These are phyloP conservation scores for Umbelopsis sp. DNA, from an alignment of 371 early-diverging fungal species.

Conservation along the genomic window DNA sequence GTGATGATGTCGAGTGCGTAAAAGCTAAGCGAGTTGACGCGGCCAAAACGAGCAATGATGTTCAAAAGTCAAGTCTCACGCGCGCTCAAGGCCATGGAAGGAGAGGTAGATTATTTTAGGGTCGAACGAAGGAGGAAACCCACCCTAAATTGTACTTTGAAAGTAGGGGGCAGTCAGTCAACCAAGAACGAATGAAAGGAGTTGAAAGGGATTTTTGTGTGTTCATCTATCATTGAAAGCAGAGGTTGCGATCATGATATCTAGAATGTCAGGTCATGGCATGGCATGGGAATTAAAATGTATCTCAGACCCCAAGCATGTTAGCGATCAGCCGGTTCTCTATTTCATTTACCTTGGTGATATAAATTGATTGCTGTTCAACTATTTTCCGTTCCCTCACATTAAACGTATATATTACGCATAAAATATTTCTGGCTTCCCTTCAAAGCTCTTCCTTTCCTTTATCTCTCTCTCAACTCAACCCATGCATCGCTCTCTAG, in stretches of 20 bases:
- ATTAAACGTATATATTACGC: too few species aligned
- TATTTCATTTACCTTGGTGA: background rate
- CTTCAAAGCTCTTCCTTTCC: background rate
- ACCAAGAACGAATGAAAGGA: slow-evolving; percentile 17
- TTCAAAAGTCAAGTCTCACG: background rate
- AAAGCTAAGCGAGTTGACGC: too few species aligned
- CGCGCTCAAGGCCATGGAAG: background rate
- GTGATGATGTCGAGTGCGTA: background rate
- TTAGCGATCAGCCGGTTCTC: background rate
- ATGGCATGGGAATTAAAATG: too few species aligned
- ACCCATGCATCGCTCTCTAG: slow-evolving; percentile 4
- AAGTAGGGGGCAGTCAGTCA: slow-evolving; percentile 1
- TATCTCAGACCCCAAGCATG: background rate
- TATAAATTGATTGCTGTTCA: too few species aligned
- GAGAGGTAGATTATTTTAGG: slow-evolving; percentile 11
- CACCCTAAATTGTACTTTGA: background rate
- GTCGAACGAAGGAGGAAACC: slow-evolving; percentile 5
- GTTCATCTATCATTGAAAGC: background rate
- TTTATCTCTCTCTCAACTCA: background rate
- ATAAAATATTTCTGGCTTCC: background rate
- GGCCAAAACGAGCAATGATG: slow-evolving; percentile 7
- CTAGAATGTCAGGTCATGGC: too few species aligned
- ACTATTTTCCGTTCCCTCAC: too few species aligned
- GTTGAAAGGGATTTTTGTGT: slow-evolving; percentile 1
- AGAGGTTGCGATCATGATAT: too few species aligned